Evolutionary conservation across 2,329 filamentous ascomycete genomes (phyloP), one percentile per base, ranked within the genome.

Genomic region (Penicillium janthinellum): DNA sequence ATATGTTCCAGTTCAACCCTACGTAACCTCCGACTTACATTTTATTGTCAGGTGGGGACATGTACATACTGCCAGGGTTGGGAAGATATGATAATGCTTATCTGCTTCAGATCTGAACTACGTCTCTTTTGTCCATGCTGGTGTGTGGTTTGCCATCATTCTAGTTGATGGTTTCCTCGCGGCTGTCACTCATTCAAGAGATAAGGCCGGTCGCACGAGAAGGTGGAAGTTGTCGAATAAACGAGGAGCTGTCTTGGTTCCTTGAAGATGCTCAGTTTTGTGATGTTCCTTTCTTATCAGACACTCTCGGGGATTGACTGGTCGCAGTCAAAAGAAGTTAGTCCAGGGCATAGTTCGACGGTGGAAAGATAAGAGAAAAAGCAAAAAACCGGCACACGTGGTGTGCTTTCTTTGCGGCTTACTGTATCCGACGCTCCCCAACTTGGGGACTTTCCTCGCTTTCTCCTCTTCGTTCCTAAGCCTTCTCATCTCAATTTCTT

Each of bases 211-310:
- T 4, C 49, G 3, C n/a, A 73, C 73, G 80, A 38, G 34, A 51
- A 50, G 10, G 14, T 14, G 22, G 20, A 51, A 38, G 39, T 28
- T 5, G 28, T 47, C 17, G 41, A 47, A 34, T 22, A 47, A 20
- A 10, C 15, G 6, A 25, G 3, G 11, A 31, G 7, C 11, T 28
- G 15, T 54, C 3, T 45, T 38, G 3, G 22, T 22, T 22, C 22
- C 22, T 4, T 22, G 31, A 25, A 11, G n/a, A 47, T 82, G 64
- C 61, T 82, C 49, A 82, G 82, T 63, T 70, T 83, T 77, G 68
- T 73, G 74, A 68, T 73, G 74, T 57, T 72, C 83, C 39, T 69
- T 76, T 56, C 81, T 83, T 34, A 49, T 49, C 28, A 17, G 11
- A 7, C 3, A 11, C 15, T 10, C n/a, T 2, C 15, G n/a, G 8